A percentile compares a stretch with the other conserved stretches of the same genome.
These are phyloP conservation scores for Pinus taeda DNA, from an alignment of 75 land plant species.

Conservation along the genomic window DNA sequence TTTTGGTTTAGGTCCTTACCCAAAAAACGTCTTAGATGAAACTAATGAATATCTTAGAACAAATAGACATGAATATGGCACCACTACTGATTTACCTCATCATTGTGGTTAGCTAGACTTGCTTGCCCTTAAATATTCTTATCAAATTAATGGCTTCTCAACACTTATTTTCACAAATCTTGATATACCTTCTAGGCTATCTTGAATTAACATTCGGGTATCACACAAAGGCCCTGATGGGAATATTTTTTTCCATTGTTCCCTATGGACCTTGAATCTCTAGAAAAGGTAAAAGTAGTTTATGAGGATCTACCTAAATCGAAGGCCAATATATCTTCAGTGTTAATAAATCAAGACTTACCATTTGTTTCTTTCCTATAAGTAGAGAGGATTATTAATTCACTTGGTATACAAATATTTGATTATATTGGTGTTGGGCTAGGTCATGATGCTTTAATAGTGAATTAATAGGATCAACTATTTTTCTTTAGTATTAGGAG, in stretches of 20 bases:
- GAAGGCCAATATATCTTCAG: conserved; percentile 68
- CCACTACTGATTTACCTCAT: conserved; percentile 93
- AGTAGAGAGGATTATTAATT: conserved; percentile 81
- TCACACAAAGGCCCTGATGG: conserved; percentile 58
- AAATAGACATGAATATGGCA: conserved; percentile 91
- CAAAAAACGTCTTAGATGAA: conserved; percentile 75
- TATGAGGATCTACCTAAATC: conserved; percentile 51
- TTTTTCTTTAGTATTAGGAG: too few species aligned
- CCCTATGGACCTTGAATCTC: conserved; percentile 69
- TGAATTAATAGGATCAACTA: background rate
- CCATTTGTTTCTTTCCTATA: conserved; percentile 73
- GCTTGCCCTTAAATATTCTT: conserved; percentile 79
- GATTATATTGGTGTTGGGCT: conserved; percentile 94
- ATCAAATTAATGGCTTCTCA: conserved; percentile 89
- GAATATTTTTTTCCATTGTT: conserved; percentile 40
- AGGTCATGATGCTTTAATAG: conserved; percentile 91
- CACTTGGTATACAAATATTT: conserved; percentile 65
- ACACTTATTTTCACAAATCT: conserved; percentile 91
- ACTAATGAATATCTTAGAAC: conserved; percentile 66
- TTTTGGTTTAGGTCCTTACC: conserved; percentile 92
- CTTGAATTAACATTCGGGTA: conserved; percentile 69
- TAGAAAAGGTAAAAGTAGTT: conserved; percentile 67
- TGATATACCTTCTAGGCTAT: conserved; percentile 81
- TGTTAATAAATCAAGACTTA: conserved; percentile 67
- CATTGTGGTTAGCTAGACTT: conserved; percentile 98